Percentiles rank a stretch among this genome's conserved stretches.
These are phyloP conservation scores for Oropetium thomaeum DNA, from an alignment of 176 grass and related monocot genomes.

Conservation along the genomic window DNA sequence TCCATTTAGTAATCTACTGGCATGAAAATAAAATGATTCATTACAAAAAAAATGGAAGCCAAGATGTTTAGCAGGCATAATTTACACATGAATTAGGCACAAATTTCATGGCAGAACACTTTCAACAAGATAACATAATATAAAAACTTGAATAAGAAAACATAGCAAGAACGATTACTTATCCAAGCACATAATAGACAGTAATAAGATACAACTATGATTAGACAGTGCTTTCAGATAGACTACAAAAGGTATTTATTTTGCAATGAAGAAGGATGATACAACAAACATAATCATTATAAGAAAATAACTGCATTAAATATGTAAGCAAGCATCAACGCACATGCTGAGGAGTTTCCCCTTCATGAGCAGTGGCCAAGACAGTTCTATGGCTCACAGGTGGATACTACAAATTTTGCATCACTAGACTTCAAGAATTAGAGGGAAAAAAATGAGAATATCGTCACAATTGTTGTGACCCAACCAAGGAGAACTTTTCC, in stretches of 20 bases:
- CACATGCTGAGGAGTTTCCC: neutral
- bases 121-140: neutral
- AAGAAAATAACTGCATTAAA: neutral
- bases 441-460: neutral
- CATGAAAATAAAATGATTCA: neutral
- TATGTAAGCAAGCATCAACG: neutral
- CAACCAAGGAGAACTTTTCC: neutral
- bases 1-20: neutral
- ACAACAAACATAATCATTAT: neutral
- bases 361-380: constrained; percentile 4
- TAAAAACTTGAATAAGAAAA: neutral
- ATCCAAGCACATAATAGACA: neutral
- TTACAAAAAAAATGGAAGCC: neutral
- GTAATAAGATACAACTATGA: neutral
- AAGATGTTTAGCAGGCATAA: neutral
- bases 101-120: neutral
- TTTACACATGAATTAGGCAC: neutral
- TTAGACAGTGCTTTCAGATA: neutral
- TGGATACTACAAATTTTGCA: neutral
- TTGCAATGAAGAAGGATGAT: neutral
- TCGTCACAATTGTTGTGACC: too few species aligned
- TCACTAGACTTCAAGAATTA: neutral
- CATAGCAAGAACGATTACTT: constrained; percentile 7
- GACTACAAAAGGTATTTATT: neutral
- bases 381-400: neutral